Evolutionary conservation across 371 early-diverging fungal genomes (phyloP), one percentile per base, ranked within the genome.

Genomic region (Funneliformis caledonium): DNA sequence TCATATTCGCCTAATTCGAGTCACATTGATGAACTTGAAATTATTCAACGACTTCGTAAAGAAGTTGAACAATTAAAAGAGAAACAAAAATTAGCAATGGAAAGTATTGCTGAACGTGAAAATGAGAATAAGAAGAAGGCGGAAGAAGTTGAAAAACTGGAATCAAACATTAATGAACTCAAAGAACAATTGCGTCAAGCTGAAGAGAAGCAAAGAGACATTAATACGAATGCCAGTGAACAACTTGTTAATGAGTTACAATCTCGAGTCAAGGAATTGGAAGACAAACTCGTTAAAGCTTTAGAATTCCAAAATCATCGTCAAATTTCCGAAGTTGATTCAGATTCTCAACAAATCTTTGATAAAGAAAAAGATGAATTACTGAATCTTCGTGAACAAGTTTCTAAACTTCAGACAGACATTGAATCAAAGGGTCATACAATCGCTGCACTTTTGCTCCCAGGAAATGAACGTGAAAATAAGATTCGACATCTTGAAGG

Each of bases 121-220:
- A 56, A 74, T 47, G 78, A 84, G 42, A 79, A 82, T 52, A 76
- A 81, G 9, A 77, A 82, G 61, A 83, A 86, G 62, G 70, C 81
- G 0, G 65, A 82, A 8, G 86, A 80, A 8, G 82, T 84, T 2
- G 59, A 50, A n/a, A 82, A 81, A 33, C 62, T 86, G 26, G 83
- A 85, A 33, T 56, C 75, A 12, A 79, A 81, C 6, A 45, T 85
- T n/a, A 74, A 70, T 10, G 72, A 82, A 60, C 48, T 87, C 7
- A 80, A 83, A 8, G 78, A 82, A 14, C 85, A 86, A 26, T 82
- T 87, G 60, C 83, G 83, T 42, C 85, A 84, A 16, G 83, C 87
- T 1, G 37, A 82, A 3, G 85, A 87, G 43, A 87, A 87, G 74
- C 73, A 85, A 19, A 87, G 85, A 33, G 86, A 85, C 12, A 64